phyloP scores from a whole-genome alignment of 2,329 filamentous ascomycete genomes.

The Dactylellina haptotyla region DNA sequence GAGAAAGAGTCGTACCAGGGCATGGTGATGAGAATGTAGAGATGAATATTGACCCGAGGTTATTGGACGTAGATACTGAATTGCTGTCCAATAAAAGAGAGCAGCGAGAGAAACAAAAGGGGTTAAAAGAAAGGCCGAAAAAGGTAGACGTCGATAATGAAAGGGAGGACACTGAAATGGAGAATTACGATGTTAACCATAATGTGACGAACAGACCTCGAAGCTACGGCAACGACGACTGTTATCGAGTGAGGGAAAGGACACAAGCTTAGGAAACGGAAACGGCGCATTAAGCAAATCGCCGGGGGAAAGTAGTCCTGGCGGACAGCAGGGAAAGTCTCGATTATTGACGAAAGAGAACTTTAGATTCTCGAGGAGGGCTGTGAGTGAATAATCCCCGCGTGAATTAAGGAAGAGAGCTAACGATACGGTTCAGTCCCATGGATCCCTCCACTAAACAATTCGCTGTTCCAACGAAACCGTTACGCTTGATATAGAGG shows the following conservation, averaged over 20 bases:
- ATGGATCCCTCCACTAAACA: not conserved
- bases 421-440: too few relatives aligned
- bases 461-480: too few relatives aligned
- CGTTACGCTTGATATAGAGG: not conserved
- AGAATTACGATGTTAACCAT: slow-evolving; percentile 11
- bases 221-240: not conserved
- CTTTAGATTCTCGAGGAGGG: slow-evolving; percentile 9
- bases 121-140: not conserved
- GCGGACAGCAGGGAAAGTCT: slow-evolving; percentile 9
- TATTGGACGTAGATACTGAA: not conserved
- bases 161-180: too few relatives aligned
- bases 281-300: not conserved
- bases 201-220: not conserved
- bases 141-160: not conserved
- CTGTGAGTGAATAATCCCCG: too few relatives aligned
- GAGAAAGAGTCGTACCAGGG: not conserved
- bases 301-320: too few relatives aligned
- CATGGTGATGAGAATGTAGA: not conserved
- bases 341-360: slow-evolving; percentile 24
- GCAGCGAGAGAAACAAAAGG: not conserved
- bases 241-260: too few relatives aligned
- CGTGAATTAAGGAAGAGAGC: too few relatives aligned
- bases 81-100: too few relatives aligned
- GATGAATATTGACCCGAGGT: slow-evolving; percentile 36
- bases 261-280: too few relatives aligned